phyloP scores from a whole-genome alignment of 2,329 filamentous ascomycete genomes.

The Beauveria caledonica region DNA sequence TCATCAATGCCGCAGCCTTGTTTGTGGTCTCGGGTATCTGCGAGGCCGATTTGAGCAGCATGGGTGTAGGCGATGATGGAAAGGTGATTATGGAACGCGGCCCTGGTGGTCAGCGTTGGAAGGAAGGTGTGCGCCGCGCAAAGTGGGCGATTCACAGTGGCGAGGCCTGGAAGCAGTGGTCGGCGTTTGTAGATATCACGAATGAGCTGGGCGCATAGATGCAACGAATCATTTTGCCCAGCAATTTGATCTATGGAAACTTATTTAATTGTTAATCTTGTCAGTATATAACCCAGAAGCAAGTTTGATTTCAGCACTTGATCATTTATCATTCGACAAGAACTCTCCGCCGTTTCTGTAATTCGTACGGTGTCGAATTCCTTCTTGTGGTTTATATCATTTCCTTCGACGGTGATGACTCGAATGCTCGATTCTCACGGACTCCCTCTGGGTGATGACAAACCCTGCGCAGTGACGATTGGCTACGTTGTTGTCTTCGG shows the following conservation, averaged over 20 bases:
- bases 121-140: slow-evolving; percentile 82
- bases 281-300: not conserved
- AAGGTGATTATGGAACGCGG: slow-evolving; percentile 74
- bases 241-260: not conserved
- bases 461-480: not conserved
- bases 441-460: not conserved
- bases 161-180: slow-evolving; percentile 75
- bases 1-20: slow-evolving; percentile 87
- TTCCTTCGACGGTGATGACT: not conserved
- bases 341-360: no score
- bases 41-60: slow-evolving; percentile 69
- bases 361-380: not conserved
- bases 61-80: slow-evolving; percentile 75
- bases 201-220: slow-evolving; percentile 38
- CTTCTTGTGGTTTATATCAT: not conserved
- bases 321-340: not conserved
- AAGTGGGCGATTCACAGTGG: slow-evolving; percentile 84
- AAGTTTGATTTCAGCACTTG: not conserved
- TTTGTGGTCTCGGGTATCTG: slow-evolving; percentile 81
- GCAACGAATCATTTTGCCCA: not conserved
- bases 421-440: not conserved
- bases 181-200: slow-evolving; percentile 74
- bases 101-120: slow-evolving; percentile 84
- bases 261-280: not conserved
- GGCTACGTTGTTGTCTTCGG: not conserved